Evolutionary conservation across 2,329 filamentous ascomycete genomes (phyloP).

Genomic region (Cercospora sp.): DNA sequence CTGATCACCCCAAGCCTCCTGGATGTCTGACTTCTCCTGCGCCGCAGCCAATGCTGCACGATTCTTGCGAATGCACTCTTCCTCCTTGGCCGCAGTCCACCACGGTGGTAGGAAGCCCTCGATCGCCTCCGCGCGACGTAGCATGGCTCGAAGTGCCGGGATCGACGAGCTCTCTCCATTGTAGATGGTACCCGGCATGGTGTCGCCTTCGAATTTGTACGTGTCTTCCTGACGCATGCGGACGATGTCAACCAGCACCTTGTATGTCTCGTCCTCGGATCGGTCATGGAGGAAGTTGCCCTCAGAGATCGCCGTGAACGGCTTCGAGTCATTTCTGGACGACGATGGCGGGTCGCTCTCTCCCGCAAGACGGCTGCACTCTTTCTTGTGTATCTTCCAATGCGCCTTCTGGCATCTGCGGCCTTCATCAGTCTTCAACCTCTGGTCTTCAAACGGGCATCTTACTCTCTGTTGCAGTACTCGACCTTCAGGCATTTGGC

Average conservation of each 20-base stretch:
- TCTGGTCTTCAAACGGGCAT: not conserved
- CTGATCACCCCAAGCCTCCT: constrained; percentile 25
- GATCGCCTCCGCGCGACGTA: constrained; percentile 19
- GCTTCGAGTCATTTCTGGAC: constrained; percentile 2
- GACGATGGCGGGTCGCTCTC: not conserved
- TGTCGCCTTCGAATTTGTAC: constrained; percentile 19
- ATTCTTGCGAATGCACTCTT: constrained; percentile 27
- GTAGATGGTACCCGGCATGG: constrained; percentile 21
- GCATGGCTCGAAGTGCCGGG: constrained; percentile 18
- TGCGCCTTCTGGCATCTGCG: constrained; percentile 38
- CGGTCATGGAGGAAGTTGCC: constrained; percentile 29
- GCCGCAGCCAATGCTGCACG: not conserved
- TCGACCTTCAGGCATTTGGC: constrained; percentile 33
- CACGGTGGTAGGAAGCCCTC: constrained; percentile 21
- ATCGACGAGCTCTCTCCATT: constrained; percentile 11
- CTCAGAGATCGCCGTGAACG: constrained; percentile 21
- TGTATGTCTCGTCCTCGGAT: constrained; percentile 25
- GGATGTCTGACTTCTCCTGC: constrained; percentile 2
- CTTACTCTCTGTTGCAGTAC: constrained; percentile 37
- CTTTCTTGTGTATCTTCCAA: constrained; percentile 40
- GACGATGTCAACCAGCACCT: constrained; percentile 30
- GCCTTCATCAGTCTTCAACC: not conserved
- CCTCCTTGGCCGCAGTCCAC: constrained; percentile 21
- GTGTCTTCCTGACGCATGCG: constrained; percentile 27
- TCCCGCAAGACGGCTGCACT: constrained; percentile 24